These are phyloP conservation scores for Paracamarosporium sp. DNA, from an alignment of 2,329 filamentous ascomycete species.

Conservation along the genomic window DNA sequence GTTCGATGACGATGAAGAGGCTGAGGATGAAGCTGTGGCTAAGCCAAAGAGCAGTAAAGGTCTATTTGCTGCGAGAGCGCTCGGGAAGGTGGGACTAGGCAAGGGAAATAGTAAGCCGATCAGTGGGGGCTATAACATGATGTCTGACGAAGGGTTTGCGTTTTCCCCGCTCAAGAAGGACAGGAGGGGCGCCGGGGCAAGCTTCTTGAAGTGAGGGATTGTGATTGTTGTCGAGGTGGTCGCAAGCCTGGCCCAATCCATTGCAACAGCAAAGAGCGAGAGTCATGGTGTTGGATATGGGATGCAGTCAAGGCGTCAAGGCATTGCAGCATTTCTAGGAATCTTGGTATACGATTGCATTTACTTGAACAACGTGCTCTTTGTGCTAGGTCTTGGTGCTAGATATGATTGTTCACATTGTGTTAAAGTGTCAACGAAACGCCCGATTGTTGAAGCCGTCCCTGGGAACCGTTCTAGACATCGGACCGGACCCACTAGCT, in stretches of 20 bases:
- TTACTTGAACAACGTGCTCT: too few relatives aligned
- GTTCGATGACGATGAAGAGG: conserved; percentile 71
- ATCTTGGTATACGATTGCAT: neutral
- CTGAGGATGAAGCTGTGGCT: conserved; percentile 38
- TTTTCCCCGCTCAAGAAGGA: conserved; percentile 52
- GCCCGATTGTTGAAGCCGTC: too few relatives aligned
- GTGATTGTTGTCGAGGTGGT: neutral
- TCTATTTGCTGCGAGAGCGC: conserved; percentile 45
- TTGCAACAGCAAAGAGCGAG: neutral
- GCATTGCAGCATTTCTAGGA: neutral
- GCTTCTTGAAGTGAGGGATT: conserved; percentile 30
- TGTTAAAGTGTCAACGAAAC: too few relatives aligned
- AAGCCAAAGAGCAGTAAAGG: conserved; percentile 46
- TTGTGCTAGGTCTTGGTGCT: too few relatives aligned
- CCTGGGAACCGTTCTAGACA: neutral
- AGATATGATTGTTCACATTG: too few relatives aligned
- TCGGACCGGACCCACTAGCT: neutral
- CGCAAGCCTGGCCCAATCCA: neutral
- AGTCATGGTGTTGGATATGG: neutral
- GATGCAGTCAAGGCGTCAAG: neutral
- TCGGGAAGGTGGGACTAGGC: conserved; percentile 41
- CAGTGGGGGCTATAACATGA: conserved; percentile 42
- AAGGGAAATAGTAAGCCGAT: conserved; percentile 36
- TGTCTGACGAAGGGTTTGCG: conserved; percentile 47
- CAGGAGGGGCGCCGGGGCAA: conserved; percentile 30